A percentile compares a stretch with the other conserved stretches of the same genome.
Conservation (phyloP, 352 stramenopile species). For the Phytophthora quininea region DNA sequence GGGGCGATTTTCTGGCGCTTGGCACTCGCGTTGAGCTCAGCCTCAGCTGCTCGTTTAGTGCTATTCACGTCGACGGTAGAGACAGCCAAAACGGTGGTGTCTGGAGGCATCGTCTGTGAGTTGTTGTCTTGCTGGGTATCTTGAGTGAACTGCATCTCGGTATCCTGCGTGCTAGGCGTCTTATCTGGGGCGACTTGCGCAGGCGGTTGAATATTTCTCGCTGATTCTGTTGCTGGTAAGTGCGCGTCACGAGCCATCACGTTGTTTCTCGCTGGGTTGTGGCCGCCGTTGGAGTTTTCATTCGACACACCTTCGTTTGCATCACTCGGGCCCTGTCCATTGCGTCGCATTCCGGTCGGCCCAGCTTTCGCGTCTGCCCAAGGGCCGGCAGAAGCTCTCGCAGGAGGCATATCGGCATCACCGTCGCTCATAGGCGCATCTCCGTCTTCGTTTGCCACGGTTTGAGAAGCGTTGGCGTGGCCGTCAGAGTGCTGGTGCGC, state of each 20-base stretch:
- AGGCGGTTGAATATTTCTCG: background rate
- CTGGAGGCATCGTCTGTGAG: conserved; percentile 7
- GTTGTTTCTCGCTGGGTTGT: conserved; percentile 1
- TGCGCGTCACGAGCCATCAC: conserved; percentile 17
- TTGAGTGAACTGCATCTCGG: conserved; percentile 8
- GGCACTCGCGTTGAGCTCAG: background rate
- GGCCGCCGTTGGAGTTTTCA: background rate
- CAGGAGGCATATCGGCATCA: conserved; percentile 14
- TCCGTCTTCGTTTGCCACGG: conserved; percentile 26
- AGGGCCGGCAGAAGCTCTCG: conserved; percentile 1
- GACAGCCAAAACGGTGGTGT: conserved; percentile 5
- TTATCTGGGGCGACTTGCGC: conserved; percentile 6
- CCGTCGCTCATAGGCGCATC: conserved; percentile 44
- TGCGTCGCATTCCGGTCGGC: background rate
- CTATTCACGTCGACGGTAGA: conserved; percentile 9
- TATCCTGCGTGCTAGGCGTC: conserved; percentile 20
- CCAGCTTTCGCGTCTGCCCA: conserved; percentile 1
- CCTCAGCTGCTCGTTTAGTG: conserved; percentile 22
- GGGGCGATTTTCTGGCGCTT: conserved; percentile 33
- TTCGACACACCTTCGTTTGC: conserved; percentile 1
- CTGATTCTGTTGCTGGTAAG: background rate
- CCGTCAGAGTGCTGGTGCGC: conserved; percentile 8
- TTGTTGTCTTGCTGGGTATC: conserved; percentile 21
- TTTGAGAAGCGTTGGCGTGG: conserved; percentile 1
- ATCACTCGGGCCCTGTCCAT: conserved; percentile 30